phyloP scores from a whole-genome alignment of 768 basidiomycete genomes.

The Leccinum fibrillosum region DNA sequence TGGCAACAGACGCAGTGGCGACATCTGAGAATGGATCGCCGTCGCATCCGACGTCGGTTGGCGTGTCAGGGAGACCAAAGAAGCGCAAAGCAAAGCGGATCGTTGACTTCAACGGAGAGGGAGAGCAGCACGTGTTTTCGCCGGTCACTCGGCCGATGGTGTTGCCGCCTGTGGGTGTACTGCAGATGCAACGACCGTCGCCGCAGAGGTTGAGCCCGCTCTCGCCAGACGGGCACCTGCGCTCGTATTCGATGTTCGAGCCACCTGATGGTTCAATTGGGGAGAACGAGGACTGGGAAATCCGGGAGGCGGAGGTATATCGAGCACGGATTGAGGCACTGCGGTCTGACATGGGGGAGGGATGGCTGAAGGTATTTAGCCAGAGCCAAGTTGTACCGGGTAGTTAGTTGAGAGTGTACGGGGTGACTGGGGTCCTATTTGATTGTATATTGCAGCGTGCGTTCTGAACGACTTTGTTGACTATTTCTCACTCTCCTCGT shows the following conservation, averaged over 20 bases:
- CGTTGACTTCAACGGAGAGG: constrained; percentile 67
- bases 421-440: constrained; percentile 30
- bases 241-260: constrained; percentile 51
- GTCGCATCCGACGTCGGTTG: constrained; percentile 43
- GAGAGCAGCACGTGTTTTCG: constrained; percentile 34
- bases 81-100: constrained; percentile 71
- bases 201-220: constrained; percentile 19
- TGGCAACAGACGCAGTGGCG: constrained; percentile 19
- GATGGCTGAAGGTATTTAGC: constrained; percentile 83
- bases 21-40: constrained; percentile 23
- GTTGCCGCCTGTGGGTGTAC: background rate
- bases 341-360: constrained; percentile 85
- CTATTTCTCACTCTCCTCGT: constrained; percentile 18
- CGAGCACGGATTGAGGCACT: constrained; percentile 76
- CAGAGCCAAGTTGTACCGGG: constrained; percentile 45
- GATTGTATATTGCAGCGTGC: constrained; percentile 8
- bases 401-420: constrained; percentile 8
- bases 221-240: constrained; percentile 14
- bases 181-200: constrained; percentile 11
- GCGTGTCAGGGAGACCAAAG: constrained; percentile 42
- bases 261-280: constrained; percentile 29
- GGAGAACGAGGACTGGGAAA: constrained; percentile 24
- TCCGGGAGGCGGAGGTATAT: constrained; percentile 65
- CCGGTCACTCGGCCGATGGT: constrained; percentile 2
- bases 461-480: constrained; percentile 8